Percentiles rank a stretch among this genome's conserved stretches.
phyloP scores from a whole-genome alignment of 192 early-diverging fungal species.

The Umbelopsis sp. region DNA sequence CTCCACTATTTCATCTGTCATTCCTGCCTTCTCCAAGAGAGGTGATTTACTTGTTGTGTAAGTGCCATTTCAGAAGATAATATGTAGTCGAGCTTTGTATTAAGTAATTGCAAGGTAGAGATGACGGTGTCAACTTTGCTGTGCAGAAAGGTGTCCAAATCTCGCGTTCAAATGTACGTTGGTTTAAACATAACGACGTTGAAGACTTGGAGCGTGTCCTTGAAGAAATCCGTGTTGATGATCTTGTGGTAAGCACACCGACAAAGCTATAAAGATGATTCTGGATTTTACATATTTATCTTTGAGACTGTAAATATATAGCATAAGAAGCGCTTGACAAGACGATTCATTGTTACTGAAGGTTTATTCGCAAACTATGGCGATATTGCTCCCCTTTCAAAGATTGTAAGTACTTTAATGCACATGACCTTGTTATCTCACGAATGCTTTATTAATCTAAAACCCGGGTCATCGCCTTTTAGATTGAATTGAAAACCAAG shows the following conservation, averaged over 20 bases:
- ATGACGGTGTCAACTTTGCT: conserved; percentile 86
- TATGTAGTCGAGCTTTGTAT: no score
- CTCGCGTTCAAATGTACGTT: conserved; percentile 87
- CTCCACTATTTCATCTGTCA: conserved; percentile 87
- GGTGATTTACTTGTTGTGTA: conserved; percentile 92
- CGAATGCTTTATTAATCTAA: not conserved
- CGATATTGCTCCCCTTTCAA: conserved; percentile 81
- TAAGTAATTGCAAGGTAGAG: conserved; percentile 46
- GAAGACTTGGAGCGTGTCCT: conserved; percentile 88
- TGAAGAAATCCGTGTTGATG: conserved; percentile 70
- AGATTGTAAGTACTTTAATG: conserved; percentile 51
- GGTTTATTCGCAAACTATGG: conserved; percentile 88
- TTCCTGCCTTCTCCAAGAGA: conserved; percentile 96
- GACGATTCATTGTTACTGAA: conserved; percentile 94
- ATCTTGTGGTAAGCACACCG: conserved; percentile 41
- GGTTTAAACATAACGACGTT: conserved; percentile 98
- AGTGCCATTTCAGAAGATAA: conserved; percentile 26
- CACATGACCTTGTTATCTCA: not conserved
- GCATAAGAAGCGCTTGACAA: conserved; percentile 78
- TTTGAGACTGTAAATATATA: conserved; percentile 19
- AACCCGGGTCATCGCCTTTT: not conserved
- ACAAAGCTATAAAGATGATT: not conserved
- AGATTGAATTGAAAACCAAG: conserved; percentile 86
- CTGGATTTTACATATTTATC: not conserved
- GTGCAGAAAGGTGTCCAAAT: conserved; percentile 89